Evolutionary conservation across 2,329 filamentous ascomycete genomes (phyloP).

Genomic region (Juglanconis oblonga): DNA sequence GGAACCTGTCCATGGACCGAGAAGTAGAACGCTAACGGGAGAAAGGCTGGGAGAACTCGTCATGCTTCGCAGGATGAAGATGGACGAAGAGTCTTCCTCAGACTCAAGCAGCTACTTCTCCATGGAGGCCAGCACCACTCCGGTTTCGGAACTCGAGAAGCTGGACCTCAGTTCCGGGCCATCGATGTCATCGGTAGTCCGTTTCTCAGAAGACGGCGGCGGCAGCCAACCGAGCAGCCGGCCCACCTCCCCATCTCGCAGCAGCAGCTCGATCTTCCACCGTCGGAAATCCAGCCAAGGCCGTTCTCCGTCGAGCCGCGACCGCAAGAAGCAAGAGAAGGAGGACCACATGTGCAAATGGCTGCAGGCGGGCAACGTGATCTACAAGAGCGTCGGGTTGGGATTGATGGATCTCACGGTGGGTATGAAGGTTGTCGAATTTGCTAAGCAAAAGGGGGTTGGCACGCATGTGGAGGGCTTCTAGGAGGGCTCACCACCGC

Average conservation of each 20-base stretch:
- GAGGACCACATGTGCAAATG: slow-evolving; percentile 52
- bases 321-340: slow-evolving; percentile 37
- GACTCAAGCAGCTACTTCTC: slow-evolving; percentile 15
- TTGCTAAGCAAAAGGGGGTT: slow-evolving; percentile 53
- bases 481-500: slow-evolving; percentile 26
- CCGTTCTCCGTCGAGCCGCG: slow-evolving; percentile 10
- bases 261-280: slow-evolving; percentile 28
- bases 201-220: slow-evolving; percentile 15
- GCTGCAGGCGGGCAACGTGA: slow-evolving; percentile 61
- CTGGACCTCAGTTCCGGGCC: slow-evolving; percentile 26
- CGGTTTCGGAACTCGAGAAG: slow-evolving; percentile 34
- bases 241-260: slow-evolving; percentile 13
- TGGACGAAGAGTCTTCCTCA: slow-evolving; percentile 35
- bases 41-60: slow-evolving; percentile 72
- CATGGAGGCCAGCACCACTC: slow-evolving; percentile 25
- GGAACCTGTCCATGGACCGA: neutral
- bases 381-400: slow-evolving; percentile 67
- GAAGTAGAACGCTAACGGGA: neutral
- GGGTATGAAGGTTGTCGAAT: slow-evolving; percentile 53
- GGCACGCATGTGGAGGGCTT: slow-evolving; percentile 54
- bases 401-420: slow-evolving; percentile 66
- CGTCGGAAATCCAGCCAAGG: slow-evolving; percentile 29
- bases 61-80: slow-evolving; percentile 50
- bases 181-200: slow-evolving; percentile 40
- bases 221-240: slow-evolving; percentile 9